Conservation (phyloP, 1,284 basidiomycete genomes). For the Tilletia walkeri region DNA sequence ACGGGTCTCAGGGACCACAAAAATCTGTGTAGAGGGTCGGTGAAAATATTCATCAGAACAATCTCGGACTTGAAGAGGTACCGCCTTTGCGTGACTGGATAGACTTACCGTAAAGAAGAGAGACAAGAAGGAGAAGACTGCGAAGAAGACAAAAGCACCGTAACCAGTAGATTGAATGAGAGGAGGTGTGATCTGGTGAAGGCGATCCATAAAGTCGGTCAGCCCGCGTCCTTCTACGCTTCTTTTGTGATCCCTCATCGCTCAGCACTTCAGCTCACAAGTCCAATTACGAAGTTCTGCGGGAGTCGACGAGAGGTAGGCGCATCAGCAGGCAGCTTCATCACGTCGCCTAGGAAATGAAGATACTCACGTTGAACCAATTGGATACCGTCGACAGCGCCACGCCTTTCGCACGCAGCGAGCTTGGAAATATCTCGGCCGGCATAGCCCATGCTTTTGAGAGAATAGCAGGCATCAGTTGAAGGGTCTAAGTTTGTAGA, state of each 20-base stretch:
- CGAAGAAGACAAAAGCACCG: conserved; percentile 33
- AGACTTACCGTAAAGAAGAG: conserved; percentile 20
- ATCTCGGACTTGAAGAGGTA: not conserved
- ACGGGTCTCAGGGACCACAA: conserved; percentile 19
- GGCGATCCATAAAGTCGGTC: no score
- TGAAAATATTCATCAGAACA: not conserved
- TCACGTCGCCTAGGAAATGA: not conserved
- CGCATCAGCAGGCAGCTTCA: not conserved
- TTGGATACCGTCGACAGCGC: conserved; percentile 46
- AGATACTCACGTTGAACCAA: conserved; percentile 32
- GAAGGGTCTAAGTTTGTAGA: no score
- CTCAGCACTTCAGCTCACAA: conserved; percentile 26
- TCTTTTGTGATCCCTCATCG: no score
- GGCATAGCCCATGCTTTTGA: conserved; percentile 52
- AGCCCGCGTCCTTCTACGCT: not conserved
- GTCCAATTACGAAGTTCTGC: conserved; percentile 61
- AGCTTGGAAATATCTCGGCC: conserved; percentile 40
- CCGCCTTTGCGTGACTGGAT: not conserved
- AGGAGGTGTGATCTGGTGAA: conserved; percentile 28
- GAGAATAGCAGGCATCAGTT: no score
- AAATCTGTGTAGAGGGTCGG: not conserved
- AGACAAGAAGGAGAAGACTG: conserved; percentile 22
- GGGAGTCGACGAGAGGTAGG: not conserved
- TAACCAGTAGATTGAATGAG: conserved; percentile 21
- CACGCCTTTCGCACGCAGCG: conserved; percentile 50